These are phyloP conservation scores for Vitis cinerea DNA, from an alignment of 164 flowering plant genomes.

Conservation along the genomic window DNA sequence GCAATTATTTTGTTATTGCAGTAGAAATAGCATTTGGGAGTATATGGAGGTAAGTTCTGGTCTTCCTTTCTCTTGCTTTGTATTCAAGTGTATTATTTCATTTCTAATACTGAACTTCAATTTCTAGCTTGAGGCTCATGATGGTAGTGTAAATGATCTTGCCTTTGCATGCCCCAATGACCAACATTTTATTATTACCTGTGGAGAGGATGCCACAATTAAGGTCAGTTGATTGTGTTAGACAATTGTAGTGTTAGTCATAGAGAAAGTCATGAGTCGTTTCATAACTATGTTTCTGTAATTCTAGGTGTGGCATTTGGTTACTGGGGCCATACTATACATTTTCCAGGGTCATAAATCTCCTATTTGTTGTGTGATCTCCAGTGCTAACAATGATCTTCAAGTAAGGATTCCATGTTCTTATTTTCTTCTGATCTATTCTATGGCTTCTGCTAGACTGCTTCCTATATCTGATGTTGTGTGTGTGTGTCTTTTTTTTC, in stretches of 20 bases:
- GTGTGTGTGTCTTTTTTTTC: neutral
- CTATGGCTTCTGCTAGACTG: neutral
- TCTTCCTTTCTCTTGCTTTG: too few species aligned
- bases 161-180: too few species aligned
- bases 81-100: too few species aligned
- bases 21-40: too few species aligned
- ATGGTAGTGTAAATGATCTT: too few species aligned
- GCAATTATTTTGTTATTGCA: too few species aligned
- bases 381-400: constrained; percentile 29
- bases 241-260: neutral
- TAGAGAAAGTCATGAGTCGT: neutral
- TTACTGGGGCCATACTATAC: constrained; percentile 24
- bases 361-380: constrained; percentile 35
- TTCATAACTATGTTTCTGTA: neutral
- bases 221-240: too few species aligned
- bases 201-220: too few species aligned
- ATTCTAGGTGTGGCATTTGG: constrained; percentile 37
- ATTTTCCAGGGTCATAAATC: constrained; percentile 39
- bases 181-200: too few species aligned
- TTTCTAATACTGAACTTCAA: too few species aligned
- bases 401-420: constrained; percentile 24
- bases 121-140: too few species aligned
- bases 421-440: neutral
- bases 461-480: neutral
- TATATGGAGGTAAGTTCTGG: too few species aligned